Evolutionary conservation across 345 rosid genomes (phyloP), one percentile per base, ranked within the genome.

Genomic region (Rubroshorea leprosula): DNA sequence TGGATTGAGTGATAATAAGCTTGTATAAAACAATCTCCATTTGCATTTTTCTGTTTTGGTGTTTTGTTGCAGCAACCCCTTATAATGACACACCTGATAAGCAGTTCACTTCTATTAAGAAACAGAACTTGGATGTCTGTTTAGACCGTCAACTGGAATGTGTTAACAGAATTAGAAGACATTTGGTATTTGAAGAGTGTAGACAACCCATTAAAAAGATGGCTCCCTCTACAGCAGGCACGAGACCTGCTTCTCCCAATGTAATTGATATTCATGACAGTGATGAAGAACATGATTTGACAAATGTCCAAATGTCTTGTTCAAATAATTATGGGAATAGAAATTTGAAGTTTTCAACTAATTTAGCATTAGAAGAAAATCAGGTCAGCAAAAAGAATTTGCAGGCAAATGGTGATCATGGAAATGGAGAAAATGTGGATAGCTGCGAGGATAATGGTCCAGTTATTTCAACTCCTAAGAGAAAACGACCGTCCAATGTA

Each of bases 401-500:
- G 55, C 62, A 9, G 39, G 22, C 18, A 21, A 58, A 6, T 52
- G 41, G 47, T 67, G 55, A 63, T 47, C 55, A 45, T 31, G 64
- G 63, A 55, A 53, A 23, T 58, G 64, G 77, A 23, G 78, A 77
- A 19, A 75, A 75, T 45, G 45, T 74, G 55, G 73, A 68, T 69
- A 51, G 18, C 29, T 62, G 51, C 43, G 56, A 53, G 6, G 75
- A 64, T 53, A 58, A 56, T 52, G 45, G 57, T 39, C 54, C 53
- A 18, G 29, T 58, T 61, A 12, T 41, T 44, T 9, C 55, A 19
- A 55, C 78, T 55, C 67, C 69, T 11, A 87, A 81, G 60, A 83
- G 83, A 75, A 90, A 72, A 68, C 78, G 72, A 49, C 80, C 72
- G 66, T 68, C 59, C 13, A 75, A 72, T 17, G 47, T 85, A 62